These are phyloP conservation scores for Raphanus raphanistrum DNA, from an alignment of 345 rosid species.

Conservation along the genomic window DNA sequence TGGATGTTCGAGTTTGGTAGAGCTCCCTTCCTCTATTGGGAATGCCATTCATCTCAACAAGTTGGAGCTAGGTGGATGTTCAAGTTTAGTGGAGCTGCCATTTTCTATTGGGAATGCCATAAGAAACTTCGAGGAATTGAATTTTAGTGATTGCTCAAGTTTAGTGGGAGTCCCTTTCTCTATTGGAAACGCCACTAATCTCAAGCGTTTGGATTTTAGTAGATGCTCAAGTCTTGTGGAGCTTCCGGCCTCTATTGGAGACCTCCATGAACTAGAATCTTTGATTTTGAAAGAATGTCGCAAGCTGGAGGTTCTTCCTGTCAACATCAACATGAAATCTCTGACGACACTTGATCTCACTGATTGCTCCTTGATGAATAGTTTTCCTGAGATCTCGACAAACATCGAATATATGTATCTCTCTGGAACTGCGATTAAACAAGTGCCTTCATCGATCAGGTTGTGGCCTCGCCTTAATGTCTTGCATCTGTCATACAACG, in stretches of 20 bases:
- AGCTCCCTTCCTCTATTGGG: neutral
- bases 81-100: neutral
- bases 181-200: neutral
- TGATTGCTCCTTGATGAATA: neutral
- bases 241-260: neutral
- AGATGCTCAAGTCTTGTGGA: neutral
- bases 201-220: neutral
- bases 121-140: neutral
- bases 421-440: neutral
- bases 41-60: neutral
- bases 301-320: neutral
- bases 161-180: neutral
- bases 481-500: neutral
- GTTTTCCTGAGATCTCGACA: neutral
- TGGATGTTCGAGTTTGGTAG: neutral
- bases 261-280: neutral
- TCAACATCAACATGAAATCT: neutral
- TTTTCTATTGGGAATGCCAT: neutral
- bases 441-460: neutral
- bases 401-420: neutral
- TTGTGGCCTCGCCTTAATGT: neutral
- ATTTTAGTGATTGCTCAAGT: neutral
- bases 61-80: neutral
- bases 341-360: neutral
- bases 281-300: neutral